Evolutionary conservation across 2,329 filamentous ascomycete species (phyloP), one percentile per base, ranked within the genome.

Genomic region (Diplodia sapinea): DNA sequence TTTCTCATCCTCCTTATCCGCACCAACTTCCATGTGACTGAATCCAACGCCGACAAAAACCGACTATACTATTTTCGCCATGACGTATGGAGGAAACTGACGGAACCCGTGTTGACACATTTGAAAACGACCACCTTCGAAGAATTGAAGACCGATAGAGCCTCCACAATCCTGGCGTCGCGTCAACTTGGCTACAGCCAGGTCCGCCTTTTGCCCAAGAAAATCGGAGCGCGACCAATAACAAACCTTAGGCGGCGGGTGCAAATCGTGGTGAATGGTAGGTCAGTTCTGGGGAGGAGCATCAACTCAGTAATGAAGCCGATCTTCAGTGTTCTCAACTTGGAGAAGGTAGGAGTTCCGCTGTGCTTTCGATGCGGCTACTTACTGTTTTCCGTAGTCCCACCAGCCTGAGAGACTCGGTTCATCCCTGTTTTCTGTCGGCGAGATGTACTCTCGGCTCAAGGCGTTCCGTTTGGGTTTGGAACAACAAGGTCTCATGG

Each of bases 31-130:
- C 94, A 98, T 75, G 91, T 97, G 47, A 99, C 95, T 0, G 95
- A 99, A 77, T 95, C 93, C 0, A 93, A 88, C 70, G 83, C 84
- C 1, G 88, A 97, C 74, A 89, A 90, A 17, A 93, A 95, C 73
- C 88, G 88, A 33, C 81, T 98, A 0, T 97, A 96, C 78, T 99
- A 93, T 79, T 98, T 97, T 76, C 91, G 94, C 4, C 95, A 99
- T 71, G 95, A 99, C 77, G 84, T 95, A 11, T 99, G 95, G 95
- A 88, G 87, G 62, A 85, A 85, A 50, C 79, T 98, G 40, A 88
- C 90, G 1, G 89, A 94, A 72, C 91, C 93, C 7, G 87, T 90
- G 0, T 82, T 97, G 75, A 78, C 83, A 0, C 80, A 81, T 0
- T 80, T 98, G 26, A 95, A 91, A 74, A 72, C 80, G 1, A 85